Percentiles rank a stretch among this genome's conserved stretches.
Evolutionary conservation across 495 filamentous ascomycete genomes (phyloP).

Genomic region (Glonium stellatum): DNA sequence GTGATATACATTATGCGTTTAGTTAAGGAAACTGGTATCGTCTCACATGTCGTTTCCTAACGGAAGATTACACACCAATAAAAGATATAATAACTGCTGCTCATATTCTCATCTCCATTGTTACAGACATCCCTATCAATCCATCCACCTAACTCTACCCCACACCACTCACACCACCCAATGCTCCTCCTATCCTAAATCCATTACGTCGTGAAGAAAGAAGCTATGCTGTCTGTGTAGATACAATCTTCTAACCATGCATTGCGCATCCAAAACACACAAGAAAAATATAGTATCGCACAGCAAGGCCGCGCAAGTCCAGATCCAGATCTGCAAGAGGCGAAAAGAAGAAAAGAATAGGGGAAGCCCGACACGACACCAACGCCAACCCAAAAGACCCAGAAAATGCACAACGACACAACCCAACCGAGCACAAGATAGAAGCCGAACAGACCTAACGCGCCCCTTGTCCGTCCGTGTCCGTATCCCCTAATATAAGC

Average conservation of each 20-base stretch:
- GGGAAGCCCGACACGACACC: too few species aligned
- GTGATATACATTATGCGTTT: too few species aligned
- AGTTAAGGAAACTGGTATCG: too few species aligned
- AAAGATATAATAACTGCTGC: too few species aligned
- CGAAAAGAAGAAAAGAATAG: not conserved
- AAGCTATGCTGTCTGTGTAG: not conserved
- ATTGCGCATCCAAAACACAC: not conserved
- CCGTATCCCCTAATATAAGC: not conserved
- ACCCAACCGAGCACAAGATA: too few species aligned
- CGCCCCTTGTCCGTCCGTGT: not conserved
- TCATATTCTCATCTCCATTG: not conserved
- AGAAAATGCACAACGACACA: too few species aligned
- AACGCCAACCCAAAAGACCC: too few species aligned
- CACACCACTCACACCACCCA: not conserved
- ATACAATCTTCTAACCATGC: not conserved
- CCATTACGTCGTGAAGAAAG: not conserved
- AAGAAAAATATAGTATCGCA: not conserved
- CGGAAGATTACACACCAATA: too few species aligned
- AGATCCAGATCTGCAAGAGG: not conserved
- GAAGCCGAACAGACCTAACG: not conserved
- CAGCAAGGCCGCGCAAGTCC: not conserved
- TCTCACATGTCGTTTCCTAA: too few species aligned
- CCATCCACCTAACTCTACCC: too few species aligned
- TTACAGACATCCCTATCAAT: not conserved
- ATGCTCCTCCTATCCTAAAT: not conserved